phyloP scores from a whole-genome alignment of 2,329 filamentous ascomycete species.

The Fusarium sp. region DNA sequence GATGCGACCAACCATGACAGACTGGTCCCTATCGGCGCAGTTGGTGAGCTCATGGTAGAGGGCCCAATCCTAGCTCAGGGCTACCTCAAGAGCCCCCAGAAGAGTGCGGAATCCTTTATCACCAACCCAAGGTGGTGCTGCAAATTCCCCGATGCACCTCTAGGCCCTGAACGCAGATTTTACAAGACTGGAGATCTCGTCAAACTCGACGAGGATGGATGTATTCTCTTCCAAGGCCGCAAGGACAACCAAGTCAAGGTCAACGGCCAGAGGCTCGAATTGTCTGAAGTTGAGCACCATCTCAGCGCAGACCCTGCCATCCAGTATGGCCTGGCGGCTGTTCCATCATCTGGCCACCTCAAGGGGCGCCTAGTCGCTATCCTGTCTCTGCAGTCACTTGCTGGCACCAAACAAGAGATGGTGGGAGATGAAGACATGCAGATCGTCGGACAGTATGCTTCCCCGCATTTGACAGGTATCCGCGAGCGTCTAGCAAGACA shows the following conservation, averaged over 20 bases:
- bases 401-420: neutral
- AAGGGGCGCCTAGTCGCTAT: conserved; percentile 26
- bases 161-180: conserved; percentile 1
- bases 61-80: conserved; percentile 57
- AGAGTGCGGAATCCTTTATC: conserved; percentile 48
- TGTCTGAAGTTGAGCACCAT: conserved; percentile 48
- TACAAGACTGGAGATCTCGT: conserved; percentile 42
- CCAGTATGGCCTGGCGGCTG: conserved; percentile 18
- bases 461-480: conserved; percentile 7
- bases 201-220: conserved; percentile 35
- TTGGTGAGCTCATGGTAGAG: conserved; percentile 53
- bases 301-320: conserved; percentile 15
- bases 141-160: neutral
- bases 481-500: conserved; percentile 8
- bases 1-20: conserved; percentile 38
- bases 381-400: conserved; percentile 4
- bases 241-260: conserved; percentile 51
- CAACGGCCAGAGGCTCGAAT: conserved; percentile 48
- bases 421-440: neutral
- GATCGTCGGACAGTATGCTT: neutral
- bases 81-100: conserved; percentile 57
- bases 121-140: conserved; percentile 25
- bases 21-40: conserved; percentile 43
- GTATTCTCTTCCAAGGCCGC: conserved; percentile 44
- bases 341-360: conserved; percentile 12